Evolutionary conservation across 2,329 filamentous ascomycete genomes (phyloP).

Genomic region (Claviceps capensis): DNA sequence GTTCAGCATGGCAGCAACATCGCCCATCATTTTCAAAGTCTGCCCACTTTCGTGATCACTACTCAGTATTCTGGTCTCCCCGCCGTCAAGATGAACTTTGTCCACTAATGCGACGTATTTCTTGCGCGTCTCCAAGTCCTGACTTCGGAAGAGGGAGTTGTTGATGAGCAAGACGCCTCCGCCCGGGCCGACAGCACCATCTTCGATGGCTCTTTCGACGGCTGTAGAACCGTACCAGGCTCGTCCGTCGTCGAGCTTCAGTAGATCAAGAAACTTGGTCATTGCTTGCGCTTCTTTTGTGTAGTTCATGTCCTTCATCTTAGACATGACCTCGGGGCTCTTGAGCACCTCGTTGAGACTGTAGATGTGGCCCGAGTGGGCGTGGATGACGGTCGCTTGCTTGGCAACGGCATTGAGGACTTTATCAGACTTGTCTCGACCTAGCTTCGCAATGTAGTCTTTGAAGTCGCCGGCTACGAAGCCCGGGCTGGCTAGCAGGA

Average conservation of each 20-base stretch:
- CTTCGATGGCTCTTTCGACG: constrained; percentile 68
- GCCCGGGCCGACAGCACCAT: constrained; percentile 77
- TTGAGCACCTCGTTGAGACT: constrained; percentile 77
- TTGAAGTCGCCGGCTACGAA: constrained; percentile 76
- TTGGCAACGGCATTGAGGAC: constrained; percentile 47
- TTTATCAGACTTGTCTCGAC: constrained; percentile 49
- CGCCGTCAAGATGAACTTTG: constrained; percentile 72
- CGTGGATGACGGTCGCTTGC: constrained; percentile 62
- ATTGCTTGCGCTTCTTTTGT: constrained; percentile 70
- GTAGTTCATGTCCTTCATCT: constrained; percentile 79
- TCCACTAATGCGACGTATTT: constrained; percentile 80
- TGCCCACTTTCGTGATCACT: constrained; percentile 89
- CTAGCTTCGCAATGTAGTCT: constrained; percentile 53
- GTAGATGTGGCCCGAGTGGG: constrained; percentile 75
- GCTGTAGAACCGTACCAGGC: constrained; percentile 84
- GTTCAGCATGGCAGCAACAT: constrained; percentile 80
- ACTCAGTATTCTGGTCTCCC: constrained; percentile 79
- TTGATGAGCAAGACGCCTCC: constrained; percentile 78
- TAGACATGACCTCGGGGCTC: constrained; percentile 61
- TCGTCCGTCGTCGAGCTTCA: constrained; percentile 73
- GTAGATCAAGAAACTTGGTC: constrained; percentile 65
- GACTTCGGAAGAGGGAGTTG: constrained; percentile 74
- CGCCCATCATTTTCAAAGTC: constrained; percentile 68
- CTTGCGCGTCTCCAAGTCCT: constrained; percentile 62
- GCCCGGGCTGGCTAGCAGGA: constrained; percentile 79